Conservation (phyloP, 2,329 filamentous ascomycete species). For the Penicillium nordicum region DNA sequence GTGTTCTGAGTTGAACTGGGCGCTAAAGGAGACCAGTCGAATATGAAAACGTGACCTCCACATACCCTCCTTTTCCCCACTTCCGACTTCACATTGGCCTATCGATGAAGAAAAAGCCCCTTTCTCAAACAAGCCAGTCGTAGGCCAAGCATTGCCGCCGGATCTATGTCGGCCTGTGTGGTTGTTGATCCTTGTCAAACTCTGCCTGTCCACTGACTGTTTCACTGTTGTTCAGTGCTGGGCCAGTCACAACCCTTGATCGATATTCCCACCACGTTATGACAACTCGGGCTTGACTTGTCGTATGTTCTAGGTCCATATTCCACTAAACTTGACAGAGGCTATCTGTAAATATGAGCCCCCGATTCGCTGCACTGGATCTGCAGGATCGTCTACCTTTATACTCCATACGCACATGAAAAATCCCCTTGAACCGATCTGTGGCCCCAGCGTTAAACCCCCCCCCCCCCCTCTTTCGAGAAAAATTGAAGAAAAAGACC, state of each 20-base stretch:
- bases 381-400: background rate
- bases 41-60: background rate
- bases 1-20: background rate
- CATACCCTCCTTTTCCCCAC: constrained; percentile 7
- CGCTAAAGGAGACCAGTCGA: constrained; percentile 2
- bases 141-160: constrained; percentile 6
- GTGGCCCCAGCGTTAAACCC: constrained; percentile 7
- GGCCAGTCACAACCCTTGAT: constrained; percentile 13
- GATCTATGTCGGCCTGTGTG: constrained; percentile 9
- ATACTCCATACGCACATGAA: background rate
- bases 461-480: background rate
- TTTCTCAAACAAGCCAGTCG: constrained; percentile 18
- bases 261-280: constrained; percentile 3
- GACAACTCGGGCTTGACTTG: constrained; percentile 6
- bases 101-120: constrained; percentile 9
- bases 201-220: constrained; percentile 7
- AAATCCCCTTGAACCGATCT: background rate
- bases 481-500: background rate
- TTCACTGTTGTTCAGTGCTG: constrained; percentile 15
- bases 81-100: constrained; percentile 9
- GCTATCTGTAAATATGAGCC: background rate
- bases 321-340: background rate
- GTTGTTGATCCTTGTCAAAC: constrained; percentile 11
- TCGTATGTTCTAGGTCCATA: constrained; percentile 12
- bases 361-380: constrained; percentile 1